Evolutionary conservation across 768 basidiomycete species (phyloP).

Genomic region (Amanita phalloides): DNA sequence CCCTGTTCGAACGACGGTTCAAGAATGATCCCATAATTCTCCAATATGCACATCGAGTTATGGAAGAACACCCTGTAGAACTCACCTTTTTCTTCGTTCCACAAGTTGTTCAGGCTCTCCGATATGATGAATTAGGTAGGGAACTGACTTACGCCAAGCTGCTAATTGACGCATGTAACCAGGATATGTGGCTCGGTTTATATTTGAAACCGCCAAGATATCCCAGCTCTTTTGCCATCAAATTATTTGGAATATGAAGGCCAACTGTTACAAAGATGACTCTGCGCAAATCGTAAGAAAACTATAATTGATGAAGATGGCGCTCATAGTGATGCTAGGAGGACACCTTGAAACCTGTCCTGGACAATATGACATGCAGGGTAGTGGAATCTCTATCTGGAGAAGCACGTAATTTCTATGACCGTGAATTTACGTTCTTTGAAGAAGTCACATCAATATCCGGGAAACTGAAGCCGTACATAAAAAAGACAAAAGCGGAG

Average conservation of each 20-base stretch:
- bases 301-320: not conserved
- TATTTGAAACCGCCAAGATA: constrained; percentile 94
- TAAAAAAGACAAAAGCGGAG: constrained; percentile 90
- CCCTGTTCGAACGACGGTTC: constrained; percentile 80
- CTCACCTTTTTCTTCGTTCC: constrained; percentile 99
- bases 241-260: constrained; percentile 99
- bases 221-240: constrained; percentile 98
- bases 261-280: constrained; percentile 93
- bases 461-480: constrained; percentile 91
- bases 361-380: constrained; percentile 76
- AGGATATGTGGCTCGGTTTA: constrained; percentile 94
- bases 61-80: constrained; percentile 91
- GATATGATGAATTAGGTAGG: constrained; percentile 78
- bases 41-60: constrained; percentile 93
- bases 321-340: constrained; percentile 36
- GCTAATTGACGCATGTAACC: not conserved
- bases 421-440: constrained; percentile 94
- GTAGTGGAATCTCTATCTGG: constrained; percentile 85
- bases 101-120: constrained; percentile 93
- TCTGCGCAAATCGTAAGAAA: constrained; percentile 63
- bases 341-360: constrained; percentile 91
- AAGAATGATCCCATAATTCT: constrained; percentile 75
- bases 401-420: constrained; percentile 80
- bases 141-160: constrained; percentile 9
- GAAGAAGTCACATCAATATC: constrained; percentile 96